Evolutionary conservation across 2,329 filamentous ascomycete species (phyloP), one percentile per base, ranked within the genome.

Genomic region (Exophiala sp.): DNA sequence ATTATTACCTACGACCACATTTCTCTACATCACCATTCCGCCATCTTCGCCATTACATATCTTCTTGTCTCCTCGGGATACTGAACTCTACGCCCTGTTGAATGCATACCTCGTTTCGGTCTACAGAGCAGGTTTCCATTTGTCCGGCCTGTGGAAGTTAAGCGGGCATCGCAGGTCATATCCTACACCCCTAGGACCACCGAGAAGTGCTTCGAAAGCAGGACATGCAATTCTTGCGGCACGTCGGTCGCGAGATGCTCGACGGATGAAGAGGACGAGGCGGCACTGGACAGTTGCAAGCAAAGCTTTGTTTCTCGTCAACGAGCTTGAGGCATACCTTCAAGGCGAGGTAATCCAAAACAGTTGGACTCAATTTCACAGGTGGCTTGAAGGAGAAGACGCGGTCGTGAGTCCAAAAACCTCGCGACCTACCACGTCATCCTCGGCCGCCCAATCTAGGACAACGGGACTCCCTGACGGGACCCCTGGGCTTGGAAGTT

Each of bases 271-370:
- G 33, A 79, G 82, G 0, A 87, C 95, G 79, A 84, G 94, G 12
- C 87, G 85, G 59, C 82, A 92, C 1, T 99, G 94, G 94, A 92
- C 91, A 0, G 95, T 89, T 0, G 87, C 88, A 62, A 91, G 88
- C 65, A 88, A 91, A 2, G 87, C 89, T 1, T 82, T 95, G 3
- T 96, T 96, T 72, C 88, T 97, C 62, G 77, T 97, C 3, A 89
- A 88, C 0, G 91, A 96, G 68, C 86, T 89, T 11, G 88, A 92
- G 62, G 84, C 84, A 2, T 97, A 95, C 65, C 84, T 97, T 41
- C 92, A 96, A 69, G 89, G 88, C 1, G 91, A 96, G 66, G 86
- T 97, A 5, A 86, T 96, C 11, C 83, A 85, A 55, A 85, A 85
- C 32, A 85, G 89, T 1, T 96, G 91, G 83, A 81, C 86, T 12